Conservation (phyloP, 2,329 filamentous ascomycete genomes). For the Exophiala sp. region DNA sequence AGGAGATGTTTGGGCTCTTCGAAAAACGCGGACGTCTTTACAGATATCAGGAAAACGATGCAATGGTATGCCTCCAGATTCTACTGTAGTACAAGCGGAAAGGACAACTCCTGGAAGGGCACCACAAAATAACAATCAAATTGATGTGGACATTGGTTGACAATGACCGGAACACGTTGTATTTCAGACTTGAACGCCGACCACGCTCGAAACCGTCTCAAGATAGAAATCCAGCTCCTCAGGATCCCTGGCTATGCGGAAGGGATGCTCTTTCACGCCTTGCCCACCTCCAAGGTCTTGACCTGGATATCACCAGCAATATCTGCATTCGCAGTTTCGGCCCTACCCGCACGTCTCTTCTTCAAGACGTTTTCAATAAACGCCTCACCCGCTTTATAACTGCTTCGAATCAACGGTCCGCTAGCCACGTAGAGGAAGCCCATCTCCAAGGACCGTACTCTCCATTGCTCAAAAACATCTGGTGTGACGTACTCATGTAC, state of each 20-base stretch:
- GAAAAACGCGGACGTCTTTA: too few species aligned
- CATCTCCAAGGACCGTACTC: slow-evolving; percentile 83
- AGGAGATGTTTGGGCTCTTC: too few species aligned
- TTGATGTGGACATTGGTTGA: slow-evolving; percentile 10
- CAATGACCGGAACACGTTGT: slow-evolving; percentile 1
- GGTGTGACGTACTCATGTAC: slow-evolving; percentile 94
- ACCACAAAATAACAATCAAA: too few species aligned
- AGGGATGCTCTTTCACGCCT: neutral
- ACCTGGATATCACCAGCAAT: slow-evolving; percentile 22
- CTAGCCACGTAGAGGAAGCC: slow-evolving; percentile 96
- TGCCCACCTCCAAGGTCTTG: slow-evolving; percentile 7
- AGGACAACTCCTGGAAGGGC: too few species aligned
- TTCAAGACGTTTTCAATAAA: slow-evolving; percentile 98
- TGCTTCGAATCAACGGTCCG: slow-evolving; percentile 86
- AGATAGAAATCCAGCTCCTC: neutral
- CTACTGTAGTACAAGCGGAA: too few species aligned
- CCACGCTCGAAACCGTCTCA: neutral
- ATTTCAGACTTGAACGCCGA: neutral
- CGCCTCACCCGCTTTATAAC: slow-evolving; percentile 95
- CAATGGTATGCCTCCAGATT: too few species aligned
- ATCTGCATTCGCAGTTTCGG: slow-evolving; percentile 31
- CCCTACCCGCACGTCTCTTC: slow-evolving; percentile 56
- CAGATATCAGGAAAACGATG: too few species aligned
- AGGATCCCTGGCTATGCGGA: neutral
- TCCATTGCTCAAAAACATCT: slow-evolving; percentile 87